Base-by-base conservation (phyloP, 2,329 filamentous ascomycete genomes). In the Zymoseptoria pseudotritici region DNA sequence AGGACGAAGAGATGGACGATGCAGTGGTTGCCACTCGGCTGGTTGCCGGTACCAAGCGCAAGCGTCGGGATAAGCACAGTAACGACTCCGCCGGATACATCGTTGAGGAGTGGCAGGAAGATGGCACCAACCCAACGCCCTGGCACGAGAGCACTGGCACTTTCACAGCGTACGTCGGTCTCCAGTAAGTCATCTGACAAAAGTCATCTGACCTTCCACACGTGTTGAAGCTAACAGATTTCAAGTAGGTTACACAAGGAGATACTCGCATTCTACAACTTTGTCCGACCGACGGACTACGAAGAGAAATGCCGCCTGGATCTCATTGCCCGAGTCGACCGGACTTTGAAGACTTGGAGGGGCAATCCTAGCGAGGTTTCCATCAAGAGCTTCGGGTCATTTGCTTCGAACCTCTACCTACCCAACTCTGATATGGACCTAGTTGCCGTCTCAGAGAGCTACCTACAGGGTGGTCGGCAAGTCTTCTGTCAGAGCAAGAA, bases 391-490 rank as follows among this genome's bases (percentile, higher is more conserved):
- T 99, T 99, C 72, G 94, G 94, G n/a, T 97, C 94, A 0, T 99
- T 92, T 74, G 92, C 91, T 66, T 91, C 91, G 2, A 91, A 70
- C 8, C 69, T 83, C 6, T 90, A 89, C 70, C 78, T 90, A 9
- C 87, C 87, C 6, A 86, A 89, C 1, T 91, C 90, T 17, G 94
- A 99, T 71, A 96, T 99, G 86, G 94, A 99, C 72, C 80, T 99
- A 54, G 94, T 96, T 2, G 82, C 94, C 56, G 83, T 92, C 55
- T 87, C 86, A 2, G 71, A 75, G 1, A 77, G 79, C 24, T 91
- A 84, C 64, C 78, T 85, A 63, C 72, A 77, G 8, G 78, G 80
- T 3, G 83, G 82, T 69, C 77, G 8, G 72, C 82, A 60, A 77
- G 76, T 61, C 79, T 82, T 76, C 67, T 66, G 64, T n/a, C 61